These are phyloP conservation scores for Bathelium albidoporum DNA, from an alignment of 495 filamentous ascomycete genomes.

Conservation along the genomic window DNA sequence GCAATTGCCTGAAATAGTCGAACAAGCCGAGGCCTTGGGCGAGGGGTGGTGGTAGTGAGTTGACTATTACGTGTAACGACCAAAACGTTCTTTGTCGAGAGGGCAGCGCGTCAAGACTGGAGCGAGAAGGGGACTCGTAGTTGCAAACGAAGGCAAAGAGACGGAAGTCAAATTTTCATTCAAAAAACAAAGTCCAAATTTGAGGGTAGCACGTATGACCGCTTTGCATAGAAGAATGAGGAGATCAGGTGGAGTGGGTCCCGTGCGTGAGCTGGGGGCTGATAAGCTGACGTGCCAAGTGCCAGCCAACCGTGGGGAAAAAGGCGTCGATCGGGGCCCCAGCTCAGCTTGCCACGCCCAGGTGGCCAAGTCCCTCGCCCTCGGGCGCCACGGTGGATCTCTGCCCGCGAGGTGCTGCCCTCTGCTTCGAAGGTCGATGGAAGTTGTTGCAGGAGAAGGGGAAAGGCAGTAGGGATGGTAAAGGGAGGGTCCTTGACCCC, in stretches of 20 bases:
- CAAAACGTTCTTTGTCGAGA: background rate
- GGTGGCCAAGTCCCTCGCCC: background rate
- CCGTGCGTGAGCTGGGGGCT: background rate
- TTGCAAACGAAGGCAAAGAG: background rate
- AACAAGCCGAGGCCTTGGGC: background rate
- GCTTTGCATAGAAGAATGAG: background rate
- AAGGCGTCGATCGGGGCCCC: background rate
- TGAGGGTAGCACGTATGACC: too few species aligned
- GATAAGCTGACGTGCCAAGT: constrained; percentile 2
- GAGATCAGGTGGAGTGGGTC: background rate
- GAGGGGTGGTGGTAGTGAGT: background rate
- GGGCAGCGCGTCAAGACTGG: background rate
- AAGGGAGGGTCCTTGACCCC: too few species aligned
- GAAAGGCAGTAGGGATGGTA: too few species aligned
- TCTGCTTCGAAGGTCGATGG: too few species aligned
- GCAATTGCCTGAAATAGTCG: background rate
- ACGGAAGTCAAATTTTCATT: too few species aligned
- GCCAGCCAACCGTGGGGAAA: background rate
- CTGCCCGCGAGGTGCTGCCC: too few species aligned
- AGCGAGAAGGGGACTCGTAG: background rate
- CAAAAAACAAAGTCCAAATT: too few species aligned
- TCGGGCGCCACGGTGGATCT: too few species aligned
- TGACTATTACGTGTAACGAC: background rate
- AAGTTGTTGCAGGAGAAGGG: too few species aligned
- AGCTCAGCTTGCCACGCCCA: background rate